Conservation (phyloP, 257 asterid species). For the Solanum pinnatisectum region DNA sequence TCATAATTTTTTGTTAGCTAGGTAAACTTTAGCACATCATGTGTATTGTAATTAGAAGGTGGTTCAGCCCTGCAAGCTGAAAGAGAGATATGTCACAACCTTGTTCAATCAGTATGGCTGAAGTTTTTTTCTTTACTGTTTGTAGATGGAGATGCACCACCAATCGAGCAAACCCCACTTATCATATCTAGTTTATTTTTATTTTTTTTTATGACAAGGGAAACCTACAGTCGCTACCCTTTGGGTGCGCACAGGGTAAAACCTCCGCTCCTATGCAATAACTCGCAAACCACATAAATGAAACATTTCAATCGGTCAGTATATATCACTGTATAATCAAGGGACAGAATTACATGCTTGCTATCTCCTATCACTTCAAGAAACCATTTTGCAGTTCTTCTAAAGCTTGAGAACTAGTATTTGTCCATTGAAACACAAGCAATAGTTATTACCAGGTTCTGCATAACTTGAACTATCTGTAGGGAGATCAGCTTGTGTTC, state of each 20-base stretch:
- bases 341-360: background rate
- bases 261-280: no score
- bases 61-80: background rate
- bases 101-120: background rate
- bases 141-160: background rate
- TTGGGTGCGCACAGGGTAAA: no score
- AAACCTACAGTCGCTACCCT: no score
- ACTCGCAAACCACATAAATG: background rate
- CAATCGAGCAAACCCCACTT: background rate
- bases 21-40: background rate
- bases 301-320: background rate
- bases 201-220: no score
- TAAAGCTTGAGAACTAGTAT: background rate
- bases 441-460: background rate
- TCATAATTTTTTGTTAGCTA: background rate
- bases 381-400: background rate
- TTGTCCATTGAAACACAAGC: background rate
- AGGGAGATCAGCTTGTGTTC: background rate
- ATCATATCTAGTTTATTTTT: background rate
- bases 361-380: background rate
- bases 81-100: background rate
- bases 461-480: background rate
- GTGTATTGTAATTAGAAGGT: background rate
- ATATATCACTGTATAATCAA: background rate
- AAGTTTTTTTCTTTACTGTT: background rate